These are phyloP conservation scores for Eucalyptus tenuipes DNA, from an alignment of 345 rosid species.

Conservation along the genomic window DNA sequence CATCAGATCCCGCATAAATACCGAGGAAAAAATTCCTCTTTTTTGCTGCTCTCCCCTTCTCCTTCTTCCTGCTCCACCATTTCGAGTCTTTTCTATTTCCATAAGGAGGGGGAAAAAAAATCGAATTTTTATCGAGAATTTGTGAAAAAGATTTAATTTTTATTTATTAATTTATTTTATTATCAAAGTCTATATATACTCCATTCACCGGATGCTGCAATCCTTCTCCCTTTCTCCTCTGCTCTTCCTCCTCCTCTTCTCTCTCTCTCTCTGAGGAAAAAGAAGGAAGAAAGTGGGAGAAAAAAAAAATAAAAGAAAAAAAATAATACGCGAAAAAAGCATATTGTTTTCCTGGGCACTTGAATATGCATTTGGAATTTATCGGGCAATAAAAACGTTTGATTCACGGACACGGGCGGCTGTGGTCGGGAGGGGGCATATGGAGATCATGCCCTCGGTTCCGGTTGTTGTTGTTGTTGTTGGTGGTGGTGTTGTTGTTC, in stretches of 20 bases:
- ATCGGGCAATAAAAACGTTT: constrained; percentile 4
- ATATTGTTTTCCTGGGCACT: neutral
- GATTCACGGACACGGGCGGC: neutral
- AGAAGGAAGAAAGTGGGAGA: neutral
- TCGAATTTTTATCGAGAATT: neutral
- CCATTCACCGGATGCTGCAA: constrained; percentile 2
- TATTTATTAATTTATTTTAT: neutral
- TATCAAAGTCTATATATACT: constrained; percentile 23
- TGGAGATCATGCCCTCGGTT: constrained; percentile 47
- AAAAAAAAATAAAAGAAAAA: neutral
- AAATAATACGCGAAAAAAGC: neutral
- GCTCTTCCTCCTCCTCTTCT: neutral
- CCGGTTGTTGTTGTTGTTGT: constrained; percentile 15
- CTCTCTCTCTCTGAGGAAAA: neutral
- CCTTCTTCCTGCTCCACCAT: neutral
- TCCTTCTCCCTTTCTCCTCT: neutral
- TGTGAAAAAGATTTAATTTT: neutral
- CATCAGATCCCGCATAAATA: neutral
- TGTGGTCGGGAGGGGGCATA: constrained; percentile 13
- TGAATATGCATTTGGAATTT: constrained; percentile 28
- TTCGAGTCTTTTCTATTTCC: neutral
- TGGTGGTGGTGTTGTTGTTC: neutral
- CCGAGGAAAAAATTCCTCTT: neutral
- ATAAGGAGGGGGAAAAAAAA: neutral
- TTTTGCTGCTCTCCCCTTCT: neutral